Evolutionary conservation across 2,329 filamentous ascomycete genomes (phyloP).

Genomic region (Hypocreales sp.): DNA sequence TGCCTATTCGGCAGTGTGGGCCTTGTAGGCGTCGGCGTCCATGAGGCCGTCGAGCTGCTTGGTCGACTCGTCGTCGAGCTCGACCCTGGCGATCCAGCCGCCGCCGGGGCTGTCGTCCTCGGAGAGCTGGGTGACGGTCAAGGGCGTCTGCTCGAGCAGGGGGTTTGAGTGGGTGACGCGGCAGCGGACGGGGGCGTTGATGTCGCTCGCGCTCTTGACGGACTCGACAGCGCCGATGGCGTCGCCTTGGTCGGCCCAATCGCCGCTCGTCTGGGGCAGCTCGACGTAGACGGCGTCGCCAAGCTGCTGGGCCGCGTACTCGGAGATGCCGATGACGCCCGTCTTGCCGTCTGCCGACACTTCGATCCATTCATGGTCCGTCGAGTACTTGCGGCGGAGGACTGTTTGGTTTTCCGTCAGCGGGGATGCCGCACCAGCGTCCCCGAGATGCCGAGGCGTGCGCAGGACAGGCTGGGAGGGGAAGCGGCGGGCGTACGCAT

Average conservation of each 20-base stretch:
- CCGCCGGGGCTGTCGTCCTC: slow-evolving; percentile 62
- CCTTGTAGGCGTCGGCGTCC: slow-evolving; percentile 63
- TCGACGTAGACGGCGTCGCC: slow-evolving; percentile 97
- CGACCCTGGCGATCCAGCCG: slow-evolving; percentile 86
- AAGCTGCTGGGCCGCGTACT: slow-evolving; percentile 81
- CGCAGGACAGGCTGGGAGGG: too few species aligned
- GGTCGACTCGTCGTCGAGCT: slow-evolving; percentile 49
- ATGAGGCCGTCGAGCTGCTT: slow-evolving; percentile 63
- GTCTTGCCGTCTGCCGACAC: slow-evolving; percentile 68
- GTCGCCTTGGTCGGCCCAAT: slow-evolving; percentile 60
- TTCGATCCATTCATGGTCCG: slow-evolving; percentile 98
- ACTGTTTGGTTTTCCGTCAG: too few species aligned
- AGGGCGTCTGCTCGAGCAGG: slow-evolving; percentile 68
- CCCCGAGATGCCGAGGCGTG: too few species aligned
- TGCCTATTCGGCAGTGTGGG: too few species aligned
- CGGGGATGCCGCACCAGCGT: too few species aligned
- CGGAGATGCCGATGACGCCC: slow-evolving; percentile 71
- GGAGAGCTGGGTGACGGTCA: slow-evolving; percentile 75
- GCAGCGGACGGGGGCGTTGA: slow-evolving; percentile 75
- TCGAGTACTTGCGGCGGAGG: slow-evolving; percentile 72
- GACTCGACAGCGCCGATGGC: slow-evolving; percentile 91
- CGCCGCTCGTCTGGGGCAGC: slow-evolving; percentile 55
- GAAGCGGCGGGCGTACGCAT: slow-evolving; percentile 14
- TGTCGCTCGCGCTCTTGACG: slow-evolving; percentile 96
- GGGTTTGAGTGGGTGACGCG: slow-evolving; percentile 61